Evolutionary conservation across 148 eudicot species (phyloP).

Genomic region (Amaranthus palmeri): DNA sequence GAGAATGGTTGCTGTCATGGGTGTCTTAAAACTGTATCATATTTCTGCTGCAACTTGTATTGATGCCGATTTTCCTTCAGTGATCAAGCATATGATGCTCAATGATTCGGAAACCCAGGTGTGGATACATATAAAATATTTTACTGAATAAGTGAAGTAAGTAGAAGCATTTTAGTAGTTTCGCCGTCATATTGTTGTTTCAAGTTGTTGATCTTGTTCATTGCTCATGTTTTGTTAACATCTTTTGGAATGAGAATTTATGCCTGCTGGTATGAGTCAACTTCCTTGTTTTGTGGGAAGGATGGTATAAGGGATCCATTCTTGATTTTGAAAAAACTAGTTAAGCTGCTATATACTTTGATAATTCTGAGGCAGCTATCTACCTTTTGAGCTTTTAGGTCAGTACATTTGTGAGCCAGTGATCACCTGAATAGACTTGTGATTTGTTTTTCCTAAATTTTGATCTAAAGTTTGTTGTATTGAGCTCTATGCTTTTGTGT

Average conservation of each 20-base stretch:
- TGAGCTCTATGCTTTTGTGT: background rate
- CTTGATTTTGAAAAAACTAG: background rate
- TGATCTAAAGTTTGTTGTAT: conserved; percentile 4
- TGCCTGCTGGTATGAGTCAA: background rate
- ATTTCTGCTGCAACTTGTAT: conserved; percentile 81
- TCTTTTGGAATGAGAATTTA: background rate
- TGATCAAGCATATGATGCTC: conserved; percentile 88
- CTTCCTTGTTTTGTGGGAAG: background rate
- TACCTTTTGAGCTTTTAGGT: background rate
- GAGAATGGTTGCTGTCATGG: conserved; percentile 78
- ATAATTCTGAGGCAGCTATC: background rate
- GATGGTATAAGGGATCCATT: background rate
- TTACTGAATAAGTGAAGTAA: background rate
- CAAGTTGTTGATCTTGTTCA: conserved; percentile 2
- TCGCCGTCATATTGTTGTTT: background rate
- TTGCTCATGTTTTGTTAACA: background rate
- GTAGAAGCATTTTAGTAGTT: background rate
- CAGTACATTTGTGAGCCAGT: background rate
- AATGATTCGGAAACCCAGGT: conserved; percentile 94
- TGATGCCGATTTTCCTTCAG: conserved; percentile 74
- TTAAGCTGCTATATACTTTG: background rate
- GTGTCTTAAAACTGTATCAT: conserved; percentile 92
- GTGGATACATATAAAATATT: background rate
- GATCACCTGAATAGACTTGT: background rate
- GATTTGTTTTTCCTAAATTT: conserved; percentile 3